Evolutionary conservation across 2,329 filamentous ascomycete genomes (phyloP).

Genomic region (Aspergillus aculeatus): DNA sequence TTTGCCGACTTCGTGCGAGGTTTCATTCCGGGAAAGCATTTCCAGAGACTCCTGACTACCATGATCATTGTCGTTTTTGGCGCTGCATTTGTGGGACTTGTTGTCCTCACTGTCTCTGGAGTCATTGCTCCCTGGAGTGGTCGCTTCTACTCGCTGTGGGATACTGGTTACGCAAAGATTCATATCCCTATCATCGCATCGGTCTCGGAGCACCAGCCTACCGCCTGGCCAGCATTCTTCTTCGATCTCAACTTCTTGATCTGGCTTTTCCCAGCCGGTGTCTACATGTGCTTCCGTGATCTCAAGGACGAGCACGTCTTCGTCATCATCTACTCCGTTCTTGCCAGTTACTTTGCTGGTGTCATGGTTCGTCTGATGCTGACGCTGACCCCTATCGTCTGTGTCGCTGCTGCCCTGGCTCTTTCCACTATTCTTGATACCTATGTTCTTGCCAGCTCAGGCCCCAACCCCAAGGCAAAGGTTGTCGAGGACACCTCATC

Average conservation of each 20-base stretch:
- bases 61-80: slow-evolving; percentile 73
- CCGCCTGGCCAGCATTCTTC: slow-evolving; percentile 98
- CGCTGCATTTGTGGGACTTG: slow-evolving; percentile 71
- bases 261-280: slow-evolving; percentile 97
- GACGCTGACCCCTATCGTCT: slow-evolving; percentile 93
- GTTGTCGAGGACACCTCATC: slow-evolving; percentile 37
- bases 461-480: slow-evolving; percentile 49
- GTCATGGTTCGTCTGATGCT: slow-evolving; percentile 99
- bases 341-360: slow-evolving; percentile 96
- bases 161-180: slow-evolving; percentile 97
- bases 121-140: slow-evolving; percentile 97
- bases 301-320: slow-evolving; percentile 97
- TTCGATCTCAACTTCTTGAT: slow-evolving; percentile 98
- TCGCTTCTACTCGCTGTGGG: slow-evolving; percentile 98
- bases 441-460: slow-evolving; percentile 70
- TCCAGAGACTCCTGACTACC: slow-evolving; percentile 81
- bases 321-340: slow-evolving; percentile 92
- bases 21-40: slow-evolving; percentile 89
- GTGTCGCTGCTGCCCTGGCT: slow-evolving; percentile 86
- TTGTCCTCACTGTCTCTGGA: slow-evolving; percentile 77
- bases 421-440: slow-evolving; percentile 84
- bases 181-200: slow-evolving; percentile 99
- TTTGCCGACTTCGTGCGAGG: slow-evolving; percentile 87
- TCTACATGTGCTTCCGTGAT: slow-evolving; percentile 96
- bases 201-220: slow-evolving; percentile 99